A percentile compares a stretch with the other conserved stretches of the same genome.
These are phyloP conservation scores for Sarocladium strictum DNA, from an alignment of 2,329 filamentous ascomycete species.

Conservation along the genomic window DNA sequence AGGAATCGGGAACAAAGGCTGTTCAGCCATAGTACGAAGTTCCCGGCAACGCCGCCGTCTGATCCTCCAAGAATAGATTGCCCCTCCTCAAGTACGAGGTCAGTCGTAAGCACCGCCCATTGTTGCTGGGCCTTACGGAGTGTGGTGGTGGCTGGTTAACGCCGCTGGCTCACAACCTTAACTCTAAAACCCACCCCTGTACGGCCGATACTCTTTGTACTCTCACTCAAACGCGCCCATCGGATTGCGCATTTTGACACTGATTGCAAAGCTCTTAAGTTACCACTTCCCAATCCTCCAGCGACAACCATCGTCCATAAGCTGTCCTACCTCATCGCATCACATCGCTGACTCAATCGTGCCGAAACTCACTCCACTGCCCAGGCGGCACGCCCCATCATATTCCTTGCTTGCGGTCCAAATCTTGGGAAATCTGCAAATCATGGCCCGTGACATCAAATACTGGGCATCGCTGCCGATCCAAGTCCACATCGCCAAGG, in stretches of 20 bases:
- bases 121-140: too few species aligned
- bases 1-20: too few species aligned
- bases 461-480: neutral
- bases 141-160: neutral
- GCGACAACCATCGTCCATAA: neutral
- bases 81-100: neutral
- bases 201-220: too few species aligned
- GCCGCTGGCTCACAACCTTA: neutral
- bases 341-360: too few species aligned
- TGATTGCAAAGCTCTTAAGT: too few species aligned
- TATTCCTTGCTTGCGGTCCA: neutral
- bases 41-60: neutral
- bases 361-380: too few species aligned
- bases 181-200: neutral
- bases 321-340: too few species aligned
- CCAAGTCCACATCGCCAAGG: neutral
- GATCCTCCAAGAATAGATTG: neutral
- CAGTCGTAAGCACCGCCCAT: neutral
- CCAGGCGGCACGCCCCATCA: neutral
- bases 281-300: neutral
- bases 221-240: too few species aligned
- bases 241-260: too few species aligned
- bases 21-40: neutral
- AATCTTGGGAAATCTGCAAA: neutral
- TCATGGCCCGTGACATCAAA: neutral